phyloP scores from a whole-genome alignment of 2,329 filamentous ascomycete species.

The Cladophialophora carrionii region DNA sequence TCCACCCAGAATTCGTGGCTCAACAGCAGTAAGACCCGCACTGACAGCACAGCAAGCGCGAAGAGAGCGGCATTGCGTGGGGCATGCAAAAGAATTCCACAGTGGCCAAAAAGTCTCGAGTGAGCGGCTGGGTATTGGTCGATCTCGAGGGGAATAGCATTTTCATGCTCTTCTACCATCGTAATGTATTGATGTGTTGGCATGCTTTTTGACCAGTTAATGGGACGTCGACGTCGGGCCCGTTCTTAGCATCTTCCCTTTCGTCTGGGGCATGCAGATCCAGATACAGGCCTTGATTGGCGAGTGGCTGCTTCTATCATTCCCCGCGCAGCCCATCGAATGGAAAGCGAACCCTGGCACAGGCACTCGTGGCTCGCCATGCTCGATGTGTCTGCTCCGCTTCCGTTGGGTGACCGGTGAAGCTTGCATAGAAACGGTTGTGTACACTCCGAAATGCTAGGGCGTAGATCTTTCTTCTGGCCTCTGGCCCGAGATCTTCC shows the following conservation, averaged over 20 bases:
- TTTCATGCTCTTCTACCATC: slow-evolving; percentile 32
- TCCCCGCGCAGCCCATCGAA: slow-evolving; percentile 27
- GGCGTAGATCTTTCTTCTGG: slow-evolving; percentile 6
- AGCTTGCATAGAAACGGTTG: slow-evolving; percentile 15
- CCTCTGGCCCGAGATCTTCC: slow-evolving; percentile 20
- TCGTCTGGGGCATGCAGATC: slow-evolving; percentile 33
- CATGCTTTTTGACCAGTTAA: slow-evolving; percentile 38
- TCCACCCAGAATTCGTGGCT: slow-evolving; percentile 31
- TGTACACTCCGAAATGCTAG: not conserved
- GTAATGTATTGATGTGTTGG: slow-evolving; percentile 40
- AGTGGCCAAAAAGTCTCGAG: slow-evolving; percentile 36
- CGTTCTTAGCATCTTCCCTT: slow-evolving; percentile 31
- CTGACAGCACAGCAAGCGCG: slow-evolving; percentile 39
- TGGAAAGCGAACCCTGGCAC: slow-evolving; percentile 4
- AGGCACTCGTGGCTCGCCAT: slow-evolving; percentile 18
- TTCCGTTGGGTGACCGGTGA: slow-evolving; percentile 31
- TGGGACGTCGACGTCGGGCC: slow-evolving; percentile 33
- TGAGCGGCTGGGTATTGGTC: slow-evolving; percentile 34
- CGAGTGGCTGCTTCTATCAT: slow-evolving; percentile 12
- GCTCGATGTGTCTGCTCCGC: slow-evolving; percentile 23
- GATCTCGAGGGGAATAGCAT: slow-evolving; percentile 26
- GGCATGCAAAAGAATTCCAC: slow-evolving; percentile 37
- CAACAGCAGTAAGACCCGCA: slow-evolving; percentile 32
- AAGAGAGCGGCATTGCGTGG: slow-evolving; percentile 36
- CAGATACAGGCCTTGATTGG: slow-evolving; percentile 31